Evolutionary conservation across 768 basidiomycete genomes (phyloP), one percentile per base, ranked within the genome.

Genomic region (Gyrodon lividus): DNA sequence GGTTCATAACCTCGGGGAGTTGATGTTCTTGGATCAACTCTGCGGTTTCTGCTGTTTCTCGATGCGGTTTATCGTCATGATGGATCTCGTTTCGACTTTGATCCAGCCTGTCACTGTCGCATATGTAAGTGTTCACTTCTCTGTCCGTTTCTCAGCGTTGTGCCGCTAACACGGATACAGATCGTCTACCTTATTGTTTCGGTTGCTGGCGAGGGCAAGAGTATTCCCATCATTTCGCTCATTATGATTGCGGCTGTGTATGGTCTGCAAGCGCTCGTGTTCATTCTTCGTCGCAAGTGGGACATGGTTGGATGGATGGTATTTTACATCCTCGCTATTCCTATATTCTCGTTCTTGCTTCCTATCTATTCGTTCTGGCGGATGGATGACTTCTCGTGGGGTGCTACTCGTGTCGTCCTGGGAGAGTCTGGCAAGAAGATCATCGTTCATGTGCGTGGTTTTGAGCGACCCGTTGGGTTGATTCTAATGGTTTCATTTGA

Each of bases 41-140:
- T 95, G 93, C 63, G 92, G 92, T 56, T 97, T 98, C 82, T 98
- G 96, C 66, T 96, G 92, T 75, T 98, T 98, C 80, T 97, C 93
- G 0, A 98, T 99, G 97, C 84, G 96, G 12, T 98, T 98, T 67
- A 77, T 98, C 33, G 96, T 98, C 62, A 91, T 99, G 83, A 89
- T 99, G 61, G 97, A 98, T 73, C 73, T 98, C 47, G 66, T 99
- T 31, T 93, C 91, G 12, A 93, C 91, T 2, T 65, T 94, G 48
- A 87, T 85, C 23, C 87, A 88, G 51, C 90, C 92, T 1, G 88
- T 94, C 59, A 91, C 87, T 1, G 88, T 93, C 17, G 90, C 84
- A 17, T 97, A 96, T 61, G 92, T 95, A 64, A 65, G 92, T 81
- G 12, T 14, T 34, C 46, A 22, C 28, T 43, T 0, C 49, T 6